These are phyloP conservation scores for Penicillium silybi DNA, from an alignment of 495 filamentous ascomycete species.

Conservation along the genomic window DNA sequence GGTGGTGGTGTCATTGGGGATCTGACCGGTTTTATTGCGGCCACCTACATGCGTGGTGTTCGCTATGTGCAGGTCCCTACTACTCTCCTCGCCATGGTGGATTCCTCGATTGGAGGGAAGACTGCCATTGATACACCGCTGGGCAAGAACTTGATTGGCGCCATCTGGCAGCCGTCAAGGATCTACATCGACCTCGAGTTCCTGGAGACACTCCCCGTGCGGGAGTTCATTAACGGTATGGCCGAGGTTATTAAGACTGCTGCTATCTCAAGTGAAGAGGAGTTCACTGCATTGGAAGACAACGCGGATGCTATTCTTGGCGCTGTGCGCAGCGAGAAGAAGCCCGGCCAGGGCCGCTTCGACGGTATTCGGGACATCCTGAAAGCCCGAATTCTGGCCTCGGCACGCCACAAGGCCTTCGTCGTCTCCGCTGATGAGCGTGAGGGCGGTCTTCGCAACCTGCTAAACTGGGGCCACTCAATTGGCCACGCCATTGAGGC, in stretches of 20 bases:
- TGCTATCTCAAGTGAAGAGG: constrained; percentile 86
- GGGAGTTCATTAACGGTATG: constrained; percentile 99
- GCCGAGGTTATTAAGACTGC: constrained; percentile 98
- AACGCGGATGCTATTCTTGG: constrained; percentile 72
- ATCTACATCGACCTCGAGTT: constrained; percentile 95
- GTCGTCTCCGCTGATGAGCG: constrained; percentile 92
- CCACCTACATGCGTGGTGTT: constrained; percentile 97
- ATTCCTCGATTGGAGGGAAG: constrained; percentile 97
- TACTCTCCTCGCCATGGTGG: constrained; percentile 93
- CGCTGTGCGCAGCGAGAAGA: constrained; percentile 57
- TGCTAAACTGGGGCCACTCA: constrained; percentile 96
- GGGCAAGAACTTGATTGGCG: constrained; percentile 93
- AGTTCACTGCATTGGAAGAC: constrained; percentile 81
- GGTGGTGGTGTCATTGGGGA: constrained; percentile 98
- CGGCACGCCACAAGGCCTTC: constrained; percentile 83
- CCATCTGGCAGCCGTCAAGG: constrained; percentile 92
- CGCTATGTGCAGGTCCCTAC: constrained; percentile 96
- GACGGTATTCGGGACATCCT: constrained; percentile 68
- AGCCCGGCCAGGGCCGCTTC: constrained; percentile 54
- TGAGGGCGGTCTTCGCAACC: constrained; percentile 89
- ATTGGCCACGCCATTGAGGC: constrained; percentile 97
- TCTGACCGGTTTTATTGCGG: constrained; percentile 93
- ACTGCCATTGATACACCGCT: constrained; percentile 96
- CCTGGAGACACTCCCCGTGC: constrained; percentile 81
- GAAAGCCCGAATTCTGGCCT: constrained; percentile 84